These are phyloP conservation scores for Vickermania ingenoplastis DNA, from an alignment of 208 protist species.

Conservation along the genomic window DNA sequence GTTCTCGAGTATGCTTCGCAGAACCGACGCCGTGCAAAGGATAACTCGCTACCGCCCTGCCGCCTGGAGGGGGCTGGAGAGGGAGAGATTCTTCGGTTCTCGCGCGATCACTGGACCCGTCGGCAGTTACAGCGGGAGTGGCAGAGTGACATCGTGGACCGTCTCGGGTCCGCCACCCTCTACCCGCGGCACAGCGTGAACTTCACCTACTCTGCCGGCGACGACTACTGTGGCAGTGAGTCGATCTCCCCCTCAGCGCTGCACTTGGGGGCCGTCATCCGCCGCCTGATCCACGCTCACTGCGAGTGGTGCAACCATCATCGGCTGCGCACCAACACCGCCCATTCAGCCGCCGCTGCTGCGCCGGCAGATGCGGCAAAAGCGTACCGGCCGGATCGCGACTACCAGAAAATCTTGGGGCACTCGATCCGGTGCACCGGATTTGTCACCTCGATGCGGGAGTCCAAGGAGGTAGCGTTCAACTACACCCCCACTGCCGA, in stretches of 20 bases:
- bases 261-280: background rate
- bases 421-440: slow-evolving; percentile 6
- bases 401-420: slow-evolving; percentile 3
- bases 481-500: background rate
- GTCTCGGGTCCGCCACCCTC: slow-evolving; percentile 13
- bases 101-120: background rate
- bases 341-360: background rate
- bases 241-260: background rate
- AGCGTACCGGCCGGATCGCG: background rate
- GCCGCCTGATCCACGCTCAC: background rate
- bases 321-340: background rate
- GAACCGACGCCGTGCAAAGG: background rate
- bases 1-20: background rate
- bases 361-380: background rate
- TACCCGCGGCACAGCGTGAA: slow-evolving; percentile 27
- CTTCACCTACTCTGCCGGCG: slow-evolving; percentile 3
- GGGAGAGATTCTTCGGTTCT: background rate
- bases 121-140: slow-evolving; percentile 13
- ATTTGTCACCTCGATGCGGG: slow-evolving; percentile 14
- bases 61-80: background rate
- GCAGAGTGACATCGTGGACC: slow-evolving; percentile 12
- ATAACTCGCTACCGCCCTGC: background rate
- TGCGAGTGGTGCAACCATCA: slow-evolving; percentile 4
- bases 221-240: background rate
- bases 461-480: slow-evolving; percentile 22